Evolutionary conservation across 2,329 filamentous ascomycete species (phyloP), one percentile per base, ranked within the genome.

Genomic region (Paecilomyces variotii): DNA sequence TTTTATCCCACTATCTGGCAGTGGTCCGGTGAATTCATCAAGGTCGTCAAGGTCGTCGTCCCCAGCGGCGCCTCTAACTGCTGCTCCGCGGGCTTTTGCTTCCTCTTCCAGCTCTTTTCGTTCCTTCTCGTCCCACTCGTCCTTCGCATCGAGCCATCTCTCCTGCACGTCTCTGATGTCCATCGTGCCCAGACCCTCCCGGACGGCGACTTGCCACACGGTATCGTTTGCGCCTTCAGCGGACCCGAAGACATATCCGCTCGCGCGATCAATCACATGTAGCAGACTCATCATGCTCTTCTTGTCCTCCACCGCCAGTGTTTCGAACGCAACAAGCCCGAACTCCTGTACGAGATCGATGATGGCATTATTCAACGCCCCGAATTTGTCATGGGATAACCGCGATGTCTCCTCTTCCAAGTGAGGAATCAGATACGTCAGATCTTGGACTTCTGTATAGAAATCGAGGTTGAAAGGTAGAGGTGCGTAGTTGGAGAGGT

Each of bases 191-290:
- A 82, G 77, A 2, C 83, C 82, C 62, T 87, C 83, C 58, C 91
- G 85, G 85, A 97, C 96, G 2, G 94, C 91, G 52, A 97, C 87
- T 69, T 95, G 90, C 94, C 94, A 99, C n/a, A 99, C 85, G 5
- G 88, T 92, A 72, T 99, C 93, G 66, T 97, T 97, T 53, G 91
- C 90, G 1, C 91, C 93, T 71, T 97, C 91, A 0, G 91, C 89
- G 4, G 88, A 84, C 0, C 92, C 92, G 77, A 99, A 97, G 0
- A 91, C 89, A 75, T 97, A 97, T 0, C 94, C 94, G 9, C 90
- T 88, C 0, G 94, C 93, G 50, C 94, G 84, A 72, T 99, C 94
- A 68, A 99, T 92, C 0, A 93, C 87, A 53, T 89, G 86, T 56
- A 99, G 78, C 3, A 99, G 80, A 65, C 89, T 87, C 85, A 95